Conservation (phyloP, 192 early-diverging fungal genomes). For the Coemansia sp. region DNA sequence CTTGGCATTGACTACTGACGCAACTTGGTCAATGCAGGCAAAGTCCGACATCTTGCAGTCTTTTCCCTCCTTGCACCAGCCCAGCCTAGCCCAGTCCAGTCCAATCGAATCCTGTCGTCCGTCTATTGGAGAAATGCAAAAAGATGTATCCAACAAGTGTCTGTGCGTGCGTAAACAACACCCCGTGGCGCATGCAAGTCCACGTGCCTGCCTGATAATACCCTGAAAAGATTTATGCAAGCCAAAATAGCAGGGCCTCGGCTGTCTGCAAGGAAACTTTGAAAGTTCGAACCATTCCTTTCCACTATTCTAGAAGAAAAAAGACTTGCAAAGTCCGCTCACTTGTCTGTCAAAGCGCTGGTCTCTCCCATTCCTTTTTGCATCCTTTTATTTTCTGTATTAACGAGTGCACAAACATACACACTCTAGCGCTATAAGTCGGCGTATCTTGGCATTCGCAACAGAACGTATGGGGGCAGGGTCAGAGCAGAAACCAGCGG, state of each 20-base stretch:
- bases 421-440: neutral
- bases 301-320: neutral
- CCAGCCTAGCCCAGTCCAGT: no score
- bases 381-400: neutral
- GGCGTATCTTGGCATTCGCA: neutral
- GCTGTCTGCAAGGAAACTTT: no score
- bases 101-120: no score
- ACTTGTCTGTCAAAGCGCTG: neutral
- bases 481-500: neutral
- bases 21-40: neutral
- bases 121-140: no score
- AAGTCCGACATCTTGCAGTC: neutral
- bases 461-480: neutral
- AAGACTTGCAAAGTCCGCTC: neutral
- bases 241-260: no score
- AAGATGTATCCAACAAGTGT: no score
- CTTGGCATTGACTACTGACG: slow-evolving; percentile 24
- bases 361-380: no score
- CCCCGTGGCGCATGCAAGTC: no score
- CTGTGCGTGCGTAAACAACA: no score
- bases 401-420: neutral
- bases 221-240: no score
- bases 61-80: neutral
- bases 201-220: no score
- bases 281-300: neutral